Percentiles rank a stretch among this genome's conserved stretches.
Conservation (phyloP, 805 yeast genomes). For the Saturnispora serradocipensis region DNA sequence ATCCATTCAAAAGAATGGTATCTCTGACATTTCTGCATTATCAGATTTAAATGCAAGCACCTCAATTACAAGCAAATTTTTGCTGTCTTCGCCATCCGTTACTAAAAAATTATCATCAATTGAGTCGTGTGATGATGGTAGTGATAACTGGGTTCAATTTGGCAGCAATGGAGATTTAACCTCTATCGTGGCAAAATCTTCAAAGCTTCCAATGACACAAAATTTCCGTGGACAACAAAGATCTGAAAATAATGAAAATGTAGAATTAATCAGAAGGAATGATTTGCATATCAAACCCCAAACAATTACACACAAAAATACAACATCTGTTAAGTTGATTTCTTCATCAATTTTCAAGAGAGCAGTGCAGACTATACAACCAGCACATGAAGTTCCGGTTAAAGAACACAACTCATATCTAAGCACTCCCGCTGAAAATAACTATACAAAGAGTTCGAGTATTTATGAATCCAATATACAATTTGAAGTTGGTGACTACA, state of each 20-base stretch:
- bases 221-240: background rate
- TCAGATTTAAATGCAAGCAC: background rate
- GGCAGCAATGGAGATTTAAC: background rate
- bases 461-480: slow-evolving; percentile 7
- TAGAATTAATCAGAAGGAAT: background rate
- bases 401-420: background rate
- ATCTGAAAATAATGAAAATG: background rate
- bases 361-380: background rate
- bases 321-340: background rate
- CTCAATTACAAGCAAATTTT: background rate
- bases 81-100: slow-evolving; percentile 15
- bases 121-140: background rate
- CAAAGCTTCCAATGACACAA: background rate
- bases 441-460: slow-evolving; percentile 7
- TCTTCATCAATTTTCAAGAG: slow-evolving; percentile 1
- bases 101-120: slow-evolving; percentile 1
- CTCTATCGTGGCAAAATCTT: background rate
- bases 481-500: slow-evolving; percentile 5
- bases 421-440: background rate
- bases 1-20: slow-evolving; percentile 16
- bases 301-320: background rate
- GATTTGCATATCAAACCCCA: background rate
- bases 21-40: slow-evolving; percentile 16
- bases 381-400: background rate
- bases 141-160: slow-evolving; percentile 8